Conservation (phyloP, 148 eudicot genomes). For the Silene uniflora region DNA sequence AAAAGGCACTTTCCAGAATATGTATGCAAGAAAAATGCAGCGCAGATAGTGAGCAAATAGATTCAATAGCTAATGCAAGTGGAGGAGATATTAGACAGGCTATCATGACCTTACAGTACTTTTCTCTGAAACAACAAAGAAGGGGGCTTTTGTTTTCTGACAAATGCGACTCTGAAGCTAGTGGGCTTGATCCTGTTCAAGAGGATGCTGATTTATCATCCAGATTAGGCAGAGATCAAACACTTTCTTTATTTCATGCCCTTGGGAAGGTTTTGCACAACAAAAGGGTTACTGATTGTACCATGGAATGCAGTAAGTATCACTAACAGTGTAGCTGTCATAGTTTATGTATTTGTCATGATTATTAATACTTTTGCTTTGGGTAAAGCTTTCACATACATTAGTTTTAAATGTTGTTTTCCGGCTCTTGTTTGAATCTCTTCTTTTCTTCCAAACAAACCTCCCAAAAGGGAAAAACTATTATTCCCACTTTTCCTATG, state of each 20-base stretch:
- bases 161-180: conserved; percentile 32
- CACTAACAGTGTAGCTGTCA: neutral
- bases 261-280: conserved; percentile 97
- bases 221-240: conserved; percentile 82
- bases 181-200: conserved; percentile 22
- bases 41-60: conserved; percentile 53
- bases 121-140: conserved; percentile 50
- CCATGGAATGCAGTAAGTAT: conserved; percentile 44
- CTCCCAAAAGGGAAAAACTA: too few species aligned
- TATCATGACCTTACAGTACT: conserved; percentile 81
- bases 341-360: neutral
- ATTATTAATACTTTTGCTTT: too few species aligned
- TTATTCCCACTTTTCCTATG: too few species aligned
- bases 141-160: conserved; percentile 27
- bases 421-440: too few species aligned
- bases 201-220: conserved; percentile 33
- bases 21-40: conserved; percentile 56
- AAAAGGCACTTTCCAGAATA: conserved; percentile 70
- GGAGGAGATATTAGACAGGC: conserved; percentile 97
- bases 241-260: conserved; percentile 90
- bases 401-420: too few species aligned
- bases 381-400: too few species aligned
- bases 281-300: conserved; percentile 65
- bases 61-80: conserved; percentile 74
- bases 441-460: too few species aligned